Evolutionary conservation across 225 moss, liverwort and hornwort genomes (phyloP), one percentile per base, ranked within the genome.

Genomic region (Marchantia paleacea): DNA sequence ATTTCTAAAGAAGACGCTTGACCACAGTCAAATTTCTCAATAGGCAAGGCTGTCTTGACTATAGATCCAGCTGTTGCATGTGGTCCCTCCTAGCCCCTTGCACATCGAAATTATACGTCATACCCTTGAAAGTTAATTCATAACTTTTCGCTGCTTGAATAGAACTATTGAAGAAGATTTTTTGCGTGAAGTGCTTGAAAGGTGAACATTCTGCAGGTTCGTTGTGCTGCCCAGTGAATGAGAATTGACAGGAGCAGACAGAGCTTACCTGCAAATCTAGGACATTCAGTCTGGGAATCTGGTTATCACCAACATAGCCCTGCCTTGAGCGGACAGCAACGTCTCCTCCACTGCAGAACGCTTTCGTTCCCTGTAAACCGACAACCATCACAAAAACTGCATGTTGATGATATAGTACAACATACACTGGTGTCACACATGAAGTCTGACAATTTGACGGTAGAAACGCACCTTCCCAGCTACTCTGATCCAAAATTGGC

Each of bases 271-370:
- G 97, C 57, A 97, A 87, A 81, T 99, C 99, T 79, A 99, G 81
- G 73, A 99, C 94, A 75, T 99, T 92, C 16, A 99, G 90, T 75
- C 99, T 89, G 22, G 92, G 91, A 73, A 94, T 84, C n/a, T 85
- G 83, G 71, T 94, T 93, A 78, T 83, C 84, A 83, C 99, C 99
- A 18, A 94, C 91, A 78, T 99, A 99, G 58, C 99, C 99, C 79
- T 92, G 86, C 80, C 79, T 90, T 19, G 95, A 93, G 25, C 99
- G 91, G 66, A 92, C 93, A 52, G 90, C 91, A 78, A 95, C 88
- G 86, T 99, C 99, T 55, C 99, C 99, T 82, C 99, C 99, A 63
- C 99, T 99, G 83, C 99, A 99, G 78, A 99, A 99, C 13, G 99
- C 95, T 78, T 91, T 84, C 30, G 82, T 94, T 64, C 99, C 99